Percentiles rank a stretch among this genome's conserved stretches.
Evolutionary conservation across 2,329 filamentous ascomycete species (phyloP).

Genomic region (Alternaria infectoria): DNA sequence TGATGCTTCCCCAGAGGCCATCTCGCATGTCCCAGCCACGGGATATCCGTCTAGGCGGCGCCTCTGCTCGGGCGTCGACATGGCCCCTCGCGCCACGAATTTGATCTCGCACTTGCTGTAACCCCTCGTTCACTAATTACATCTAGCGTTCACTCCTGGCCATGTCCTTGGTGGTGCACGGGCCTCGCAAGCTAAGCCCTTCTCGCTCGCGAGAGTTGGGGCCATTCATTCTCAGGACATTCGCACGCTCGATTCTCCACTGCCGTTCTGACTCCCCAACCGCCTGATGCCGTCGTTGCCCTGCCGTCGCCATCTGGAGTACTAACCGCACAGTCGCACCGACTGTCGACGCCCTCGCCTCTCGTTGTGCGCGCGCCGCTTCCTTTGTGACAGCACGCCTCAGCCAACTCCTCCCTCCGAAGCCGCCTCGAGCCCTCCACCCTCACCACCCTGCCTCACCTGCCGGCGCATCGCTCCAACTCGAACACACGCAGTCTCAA

Average conservation of each 20-base stretch:
- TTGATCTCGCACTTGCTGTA: constrained; percentile 9
- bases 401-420: constrained; percentile 28
- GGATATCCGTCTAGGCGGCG: neutral
- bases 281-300: constrained; percentile 23
- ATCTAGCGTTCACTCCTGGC: constrained; percentile 20
- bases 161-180: constrained; percentile 13
- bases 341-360: constrained; percentile 18
- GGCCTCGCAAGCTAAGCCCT: constrained; percentile 12
- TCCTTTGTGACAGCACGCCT: constrained; percentile 33
- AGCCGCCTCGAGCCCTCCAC: constrained; percentile 32
- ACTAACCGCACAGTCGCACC: constrained; percentile 24
- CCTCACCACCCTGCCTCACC: constrained; percentile 26
- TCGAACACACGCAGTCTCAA: constrained; percentile 19
- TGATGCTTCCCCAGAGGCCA: neutral
- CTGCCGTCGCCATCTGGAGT: constrained; percentile 10
- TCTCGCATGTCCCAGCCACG: neutral
- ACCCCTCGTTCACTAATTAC: constrained; percentile 21
- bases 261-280: constrained; percentile 33
- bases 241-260: constrained; percentile 26
- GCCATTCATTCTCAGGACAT: constrained; percentile 22
- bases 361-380: constrained; percentile 27
- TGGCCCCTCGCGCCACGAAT: constrained; percentile 3
- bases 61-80: neutral
- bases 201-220: constrained; percentile 17
- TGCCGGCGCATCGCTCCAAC: constrained; percentile 33